These are phyloP conservation scores for Pichia sp. DNA, from an alignment of 1,139 yeast genomes.

Conservation along the genomic window DNA sequence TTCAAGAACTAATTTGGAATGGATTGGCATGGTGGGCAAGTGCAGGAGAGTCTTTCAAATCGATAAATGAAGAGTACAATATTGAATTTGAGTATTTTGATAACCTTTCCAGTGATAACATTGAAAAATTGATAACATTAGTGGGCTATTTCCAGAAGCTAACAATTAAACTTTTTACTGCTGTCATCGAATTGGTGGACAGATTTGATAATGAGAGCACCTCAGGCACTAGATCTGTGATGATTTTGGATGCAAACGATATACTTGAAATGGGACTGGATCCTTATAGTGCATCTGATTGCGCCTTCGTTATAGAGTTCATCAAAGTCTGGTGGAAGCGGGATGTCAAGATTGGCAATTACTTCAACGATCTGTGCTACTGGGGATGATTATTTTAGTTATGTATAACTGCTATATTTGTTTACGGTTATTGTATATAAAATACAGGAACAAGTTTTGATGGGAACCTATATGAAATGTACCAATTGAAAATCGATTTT, in stretches of 20 bases:
- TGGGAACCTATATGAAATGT: too few relatives aligned
- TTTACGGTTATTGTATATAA: background rate
- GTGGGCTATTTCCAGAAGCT: constrained; percentile 55
- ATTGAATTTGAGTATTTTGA: constrained; percentile 27
- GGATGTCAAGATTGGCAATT: constrained; percentile 35
- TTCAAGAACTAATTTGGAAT: constrained; percentile 65
- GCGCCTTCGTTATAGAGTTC: constrained; percentile 51
- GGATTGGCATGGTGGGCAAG: constrained; percentile 84
- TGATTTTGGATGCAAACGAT: constrained; percentile 44
- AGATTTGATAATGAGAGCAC: constrained; percentile 15
- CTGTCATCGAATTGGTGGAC: constrained; percentile 31
- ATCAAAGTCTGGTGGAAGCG: constrained; percentile 55
- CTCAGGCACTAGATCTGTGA: constrained; percentile 16
- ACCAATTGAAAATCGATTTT: too few relatives aligned
- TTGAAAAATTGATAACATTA: constrained; percentile 34
- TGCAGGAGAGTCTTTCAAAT: constrained; percentile 50
- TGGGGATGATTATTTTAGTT: constrained; percentile 9
- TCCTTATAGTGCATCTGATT: constrained; percentile 58
- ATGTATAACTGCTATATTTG: background rate
- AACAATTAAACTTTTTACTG: constrained; percentile 37
- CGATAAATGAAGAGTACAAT: constrained; percentile 22
- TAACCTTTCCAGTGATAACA: constrained; percentile 29
- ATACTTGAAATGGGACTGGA: constrained; percentile 70
- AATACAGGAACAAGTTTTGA: background rate
- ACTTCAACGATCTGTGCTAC: constrained; percentile 35